Conservation (phyloP, 768 basidiomycete species). For the Pisolithus orientalis region DNA sequence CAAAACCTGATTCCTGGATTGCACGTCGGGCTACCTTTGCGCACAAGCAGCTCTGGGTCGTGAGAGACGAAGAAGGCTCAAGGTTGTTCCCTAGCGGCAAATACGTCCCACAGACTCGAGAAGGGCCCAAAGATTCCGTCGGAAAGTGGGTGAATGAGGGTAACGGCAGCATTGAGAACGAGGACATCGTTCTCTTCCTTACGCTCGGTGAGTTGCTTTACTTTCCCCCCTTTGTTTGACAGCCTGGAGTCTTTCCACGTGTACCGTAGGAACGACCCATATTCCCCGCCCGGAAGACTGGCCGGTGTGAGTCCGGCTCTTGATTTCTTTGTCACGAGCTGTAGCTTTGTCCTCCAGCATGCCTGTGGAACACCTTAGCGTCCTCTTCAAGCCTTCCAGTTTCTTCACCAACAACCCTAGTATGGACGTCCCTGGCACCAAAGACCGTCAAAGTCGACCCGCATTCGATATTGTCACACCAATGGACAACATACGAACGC, state of each 20-base stretch:
- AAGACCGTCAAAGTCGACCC: constrained; percentile 54
- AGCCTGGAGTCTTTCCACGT: background rate
- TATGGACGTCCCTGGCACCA: constrained; percentile 80
- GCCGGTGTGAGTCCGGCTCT: constrained; percentile 59
- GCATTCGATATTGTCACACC: constrained; percentile 41
- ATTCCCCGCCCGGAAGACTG: constrained; percentile 85
- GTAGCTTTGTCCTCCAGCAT: constrained; percentile 41
- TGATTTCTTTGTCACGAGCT: background rate
- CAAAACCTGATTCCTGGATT: constrained; percentile 61
- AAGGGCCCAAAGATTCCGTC: constrained; percentile 67
- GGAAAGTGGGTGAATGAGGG: constrained; percentile 62
- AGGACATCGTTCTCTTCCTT: constrained; percentile 75
- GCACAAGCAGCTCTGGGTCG: constrained; percentile 74
- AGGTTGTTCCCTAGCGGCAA: constrained; percentile 84
- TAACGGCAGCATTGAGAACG: constrained; percentile 56
- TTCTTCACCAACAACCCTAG: constrained; percentile 88
- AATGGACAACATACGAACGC: constrained; percentile 17
- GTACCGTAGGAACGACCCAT: constrained; percentile 57
- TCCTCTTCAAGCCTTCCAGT: constrained; percentile 72
- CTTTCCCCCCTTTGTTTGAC: background rate
- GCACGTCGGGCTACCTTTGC: constrained; percentile 71
- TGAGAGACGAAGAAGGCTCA: constrained; percentile 62
- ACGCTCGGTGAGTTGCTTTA: constrained; percentile 50
- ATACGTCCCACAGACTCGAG: constrained; percentile 77
- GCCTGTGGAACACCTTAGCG: constrained; percentile 69